A percentile compares a stretch with the other conserved stretches of the same genome.
These are phyloP conservation scores for Hygrophila difformis DNA, from an alignment of 257 asterid genomes.

Conservation along the genomic window DNA sequence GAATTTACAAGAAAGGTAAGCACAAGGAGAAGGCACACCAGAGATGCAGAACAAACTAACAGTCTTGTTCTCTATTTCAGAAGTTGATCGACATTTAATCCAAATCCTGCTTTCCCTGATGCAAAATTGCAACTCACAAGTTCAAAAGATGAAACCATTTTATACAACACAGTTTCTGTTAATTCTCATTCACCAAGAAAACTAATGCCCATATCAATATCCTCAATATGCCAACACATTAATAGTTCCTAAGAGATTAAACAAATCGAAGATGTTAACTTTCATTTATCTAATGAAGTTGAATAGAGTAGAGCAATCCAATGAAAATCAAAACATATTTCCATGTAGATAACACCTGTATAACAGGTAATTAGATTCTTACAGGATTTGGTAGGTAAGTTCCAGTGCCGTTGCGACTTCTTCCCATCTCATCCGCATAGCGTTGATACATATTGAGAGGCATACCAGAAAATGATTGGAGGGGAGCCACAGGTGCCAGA, in stretches of 20 bases:
- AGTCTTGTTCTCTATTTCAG: slow-evolving; percentile 2
- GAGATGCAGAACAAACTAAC: neutral
- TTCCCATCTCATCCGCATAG: slow-evolving; percentile 66
- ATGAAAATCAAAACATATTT: neutral
- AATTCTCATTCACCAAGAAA: slow-evolving; percentile 1
- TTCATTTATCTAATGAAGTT: slow-evolving; percentile 1
- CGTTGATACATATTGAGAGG: slow-evolving; percentile 60
- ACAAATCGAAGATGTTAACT: neutral
- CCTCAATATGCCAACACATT: slow-evolving; percentile 1
- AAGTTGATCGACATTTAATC: slow-evolving; percentile 1
- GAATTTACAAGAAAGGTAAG: neutral
- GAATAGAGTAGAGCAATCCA: neutral
- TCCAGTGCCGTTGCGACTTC: slow-evolving; percentile 93
- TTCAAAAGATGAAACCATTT: neutral
- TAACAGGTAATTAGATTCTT: slow-evolving; percentile 23
- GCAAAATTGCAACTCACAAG: neutral
- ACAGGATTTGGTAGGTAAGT: slow-evolving; percentile 96
- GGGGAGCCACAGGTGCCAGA: slow-evolving; percentile 58
- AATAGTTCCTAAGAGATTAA: neutral
- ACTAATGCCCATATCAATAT: neutral
- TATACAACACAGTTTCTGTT: neutral
- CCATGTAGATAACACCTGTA: neutral
- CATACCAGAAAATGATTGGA: slow-evolving; percentile 56
- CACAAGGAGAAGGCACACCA: neutral
- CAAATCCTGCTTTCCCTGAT: slow-evolving; percentile 8